Evolutionary conservation across 148 eudicot genomes (phyloP).

Genomic region (Limonium bicolor): DNA sequence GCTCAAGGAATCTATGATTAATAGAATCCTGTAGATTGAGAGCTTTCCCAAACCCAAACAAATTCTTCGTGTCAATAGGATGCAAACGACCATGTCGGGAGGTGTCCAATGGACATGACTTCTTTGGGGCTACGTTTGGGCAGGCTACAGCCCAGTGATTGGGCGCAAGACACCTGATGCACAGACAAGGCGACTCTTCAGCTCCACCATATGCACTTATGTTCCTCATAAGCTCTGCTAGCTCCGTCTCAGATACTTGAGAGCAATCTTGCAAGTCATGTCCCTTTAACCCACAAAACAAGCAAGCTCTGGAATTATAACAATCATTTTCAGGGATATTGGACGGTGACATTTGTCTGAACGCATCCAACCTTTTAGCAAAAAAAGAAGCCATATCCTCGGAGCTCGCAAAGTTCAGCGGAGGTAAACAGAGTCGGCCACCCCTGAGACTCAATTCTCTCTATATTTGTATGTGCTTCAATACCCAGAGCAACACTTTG

Average conservation of each 20-base stretch:
- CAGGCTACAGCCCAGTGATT: conserved; percentile 51
- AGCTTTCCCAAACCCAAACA: no score
- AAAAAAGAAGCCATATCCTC: conserved; percentile 34
- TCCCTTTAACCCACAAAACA: conserved; percentile 32
- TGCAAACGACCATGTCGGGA: not conserved
- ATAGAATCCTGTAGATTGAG: no score
- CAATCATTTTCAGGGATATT: conserved; percentile 5
- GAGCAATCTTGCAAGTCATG: conserved; percentile 31
- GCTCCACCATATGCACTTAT: conserved; percentile 8
- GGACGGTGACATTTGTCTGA: conserved; percentile 16
- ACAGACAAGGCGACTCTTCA: conserved; percentile 21
- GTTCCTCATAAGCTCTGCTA: conserved; percentile 16
- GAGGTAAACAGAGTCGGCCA: conserved; percentile 4
- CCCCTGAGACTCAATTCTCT: conserved; percentile 5
- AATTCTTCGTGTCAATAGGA: no score
- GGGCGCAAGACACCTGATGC: conserved; percentile 39
- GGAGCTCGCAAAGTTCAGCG: conserved; percentile 9
- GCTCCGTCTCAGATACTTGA: conserved; percentile 20
- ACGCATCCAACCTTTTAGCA: conserved; percentile 35
- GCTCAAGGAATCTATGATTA: no score
- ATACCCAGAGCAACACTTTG: not conserved
- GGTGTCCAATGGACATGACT: not conserved
- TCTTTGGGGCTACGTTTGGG: conserved; percentile 11
- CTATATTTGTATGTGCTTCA: conserved; percentile 9
- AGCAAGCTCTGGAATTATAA: conserved; percentile 11